Conservation (phyloP, 2,329 filamentous ascomycete species). For the Sporothrix brasiliensis region DNA sequence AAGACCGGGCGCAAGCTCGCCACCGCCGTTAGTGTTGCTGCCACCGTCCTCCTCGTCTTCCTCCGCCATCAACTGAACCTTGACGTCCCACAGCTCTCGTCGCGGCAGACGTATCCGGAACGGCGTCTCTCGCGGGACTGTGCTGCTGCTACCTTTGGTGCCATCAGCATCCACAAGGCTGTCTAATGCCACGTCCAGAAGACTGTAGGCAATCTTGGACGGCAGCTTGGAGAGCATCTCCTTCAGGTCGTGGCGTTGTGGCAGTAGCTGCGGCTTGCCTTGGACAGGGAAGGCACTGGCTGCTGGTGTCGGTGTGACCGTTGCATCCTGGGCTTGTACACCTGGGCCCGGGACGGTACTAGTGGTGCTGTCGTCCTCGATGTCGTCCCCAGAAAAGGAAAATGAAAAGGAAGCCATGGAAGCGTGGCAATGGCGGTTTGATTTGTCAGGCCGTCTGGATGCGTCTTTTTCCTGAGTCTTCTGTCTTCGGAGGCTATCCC, state of each 20-base stretch:
- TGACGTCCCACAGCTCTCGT: constrained; percentile 79
- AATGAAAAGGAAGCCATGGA: constrained; percentile 48
- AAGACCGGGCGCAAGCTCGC: constrained; percentile 54
- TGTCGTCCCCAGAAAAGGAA: constrained; percentile 67
- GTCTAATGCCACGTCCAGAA: constrained; percentile 61
- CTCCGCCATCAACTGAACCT: constrained; percentile 78
- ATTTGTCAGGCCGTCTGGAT: background rate
- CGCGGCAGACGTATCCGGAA: constrained; percentile 61
- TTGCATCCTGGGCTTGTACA: background rate
- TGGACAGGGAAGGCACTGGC: constrained; percentile 62
- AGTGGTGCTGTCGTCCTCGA: constrained; percentile 49
- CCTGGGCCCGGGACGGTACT: constrained; percentile 32
- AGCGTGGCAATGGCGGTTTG: background rate
- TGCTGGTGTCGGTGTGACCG: constrained; percentile 36
- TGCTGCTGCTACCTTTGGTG: background rate
- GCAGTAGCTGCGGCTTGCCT: constrained; percentile 62
- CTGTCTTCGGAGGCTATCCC: too few relatives aligned
- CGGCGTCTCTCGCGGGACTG: background rate
- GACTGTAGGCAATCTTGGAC: constrained; percentile 72
- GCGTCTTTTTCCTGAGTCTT: background rate
- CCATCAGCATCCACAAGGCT: constrained; percentile 32
- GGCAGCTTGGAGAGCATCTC: constrained; percentile 63
- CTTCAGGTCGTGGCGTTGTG: constrained; percentile 55
- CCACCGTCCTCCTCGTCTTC: constrained; percentile 60
- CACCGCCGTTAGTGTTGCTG: constrained; percentile 41